These are phyloP conservation scores for Trichophyton verrucosum DNA, from an alignment of 2,329 filamentous ascomycete genomes.

Conservation along the genomic window DNA sequence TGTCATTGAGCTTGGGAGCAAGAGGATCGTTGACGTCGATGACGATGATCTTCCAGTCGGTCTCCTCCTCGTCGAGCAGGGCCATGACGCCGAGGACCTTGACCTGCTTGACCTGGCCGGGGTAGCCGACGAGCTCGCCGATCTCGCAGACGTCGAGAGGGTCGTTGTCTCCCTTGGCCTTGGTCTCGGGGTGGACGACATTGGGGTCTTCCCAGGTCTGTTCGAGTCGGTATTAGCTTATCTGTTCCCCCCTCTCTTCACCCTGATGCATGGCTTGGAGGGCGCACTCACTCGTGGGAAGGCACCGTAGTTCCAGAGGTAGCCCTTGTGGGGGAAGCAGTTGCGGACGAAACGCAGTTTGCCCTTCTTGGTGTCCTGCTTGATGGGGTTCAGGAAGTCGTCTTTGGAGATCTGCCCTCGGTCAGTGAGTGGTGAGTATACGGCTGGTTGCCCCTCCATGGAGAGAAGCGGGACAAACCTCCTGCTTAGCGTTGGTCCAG, in stretches of 20 bases:
- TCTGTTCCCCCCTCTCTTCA: background rate
- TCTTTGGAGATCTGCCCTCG: slow-evolving; percentile 82
- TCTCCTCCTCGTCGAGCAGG: slow-evolving; percentile 97
- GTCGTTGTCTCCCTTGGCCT: slow-evolving; percentile 99
- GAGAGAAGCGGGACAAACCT: slow-evolving; percentile 48
- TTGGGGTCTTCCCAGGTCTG: slow-evolving; percentile 99
- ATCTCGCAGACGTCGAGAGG: slow-evolving; percentile 99
- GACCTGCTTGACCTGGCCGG: slow-evolving; percentile 97
- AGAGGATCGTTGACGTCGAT: slow-evolving; percentile 97
- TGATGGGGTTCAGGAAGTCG: slow-evolving; percentile 95
- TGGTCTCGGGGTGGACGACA: slow-evolving; percentile 90
- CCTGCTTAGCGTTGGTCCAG: slow-evolving; percentile 99
- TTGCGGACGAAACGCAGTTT: slow-evolving; percentile 98
- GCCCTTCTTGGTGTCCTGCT: slow-evolving; percentile 99
- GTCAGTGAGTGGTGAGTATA: background rate
- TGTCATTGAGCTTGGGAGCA: slow-evolving; percentile 90
- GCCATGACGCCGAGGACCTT: slow-evolving; percentile 99
- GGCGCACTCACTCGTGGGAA: slow-evolving; percentile 71
- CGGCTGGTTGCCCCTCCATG: background rate
- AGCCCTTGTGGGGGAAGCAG: slow-evolving; percentile 99
- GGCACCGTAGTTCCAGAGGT: slow-evolving; percentile 99
- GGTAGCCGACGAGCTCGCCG: slow-evolving; percentile 91
- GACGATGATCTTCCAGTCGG: slow-evolving; percentile 99
- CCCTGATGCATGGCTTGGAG: background rate
- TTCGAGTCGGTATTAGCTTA: background rate